Evolutionary conservation across 768 basidiomycete species (phyloP), one percentile per base, ranked within the genome.

Genomic region (Imleria badia): DNA sequence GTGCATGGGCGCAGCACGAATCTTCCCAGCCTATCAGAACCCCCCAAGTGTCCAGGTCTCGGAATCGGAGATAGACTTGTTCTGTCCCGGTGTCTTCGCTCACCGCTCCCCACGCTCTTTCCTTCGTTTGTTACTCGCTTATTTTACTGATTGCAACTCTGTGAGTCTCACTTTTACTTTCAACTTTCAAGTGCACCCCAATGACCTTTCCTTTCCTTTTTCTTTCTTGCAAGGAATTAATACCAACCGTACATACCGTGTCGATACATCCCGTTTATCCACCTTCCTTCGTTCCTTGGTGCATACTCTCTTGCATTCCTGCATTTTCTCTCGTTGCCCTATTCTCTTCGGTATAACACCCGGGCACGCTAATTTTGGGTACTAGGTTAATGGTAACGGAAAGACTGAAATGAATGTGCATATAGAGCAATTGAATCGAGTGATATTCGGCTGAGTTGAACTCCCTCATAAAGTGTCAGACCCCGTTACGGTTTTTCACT

Each of bases 1-100:
- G 72, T 75, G 13, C 93, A 95, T 67, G 93, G 92, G 9, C 79
- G 86, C 22, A 89, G 87, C 34, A 85, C 89, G n/a, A 78, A 81
- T 33, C 68, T 79, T 17, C 73, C 80, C 3, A 69, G 74, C 20
- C 62, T 77, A 19, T 68, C 70, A 3, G 70, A 69, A 15, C 78
- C 80, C 1, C 78, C 82, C 49, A n/a, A n/a, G 71, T 66, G 43
- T 77, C 81, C 36, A 85, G 84, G 68, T 80, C 81, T 56, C 81
- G 83, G 60, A 77, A 76, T 38, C 79, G 83, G 53, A 79, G 78
- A 54, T 74, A 60, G n/a, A 15, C 8, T 11, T 6, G 3, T 19
- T 22, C 12, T 10, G n/a, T 54, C 46, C 35, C 22, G 44, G 29
- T 41, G 10, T 52, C 38, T 31, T 31, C 34, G 38, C 23, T 65